Conservation (phyloP, 352 stramenopile genomes). For the Globisporangium uncinulatum region DNA sequence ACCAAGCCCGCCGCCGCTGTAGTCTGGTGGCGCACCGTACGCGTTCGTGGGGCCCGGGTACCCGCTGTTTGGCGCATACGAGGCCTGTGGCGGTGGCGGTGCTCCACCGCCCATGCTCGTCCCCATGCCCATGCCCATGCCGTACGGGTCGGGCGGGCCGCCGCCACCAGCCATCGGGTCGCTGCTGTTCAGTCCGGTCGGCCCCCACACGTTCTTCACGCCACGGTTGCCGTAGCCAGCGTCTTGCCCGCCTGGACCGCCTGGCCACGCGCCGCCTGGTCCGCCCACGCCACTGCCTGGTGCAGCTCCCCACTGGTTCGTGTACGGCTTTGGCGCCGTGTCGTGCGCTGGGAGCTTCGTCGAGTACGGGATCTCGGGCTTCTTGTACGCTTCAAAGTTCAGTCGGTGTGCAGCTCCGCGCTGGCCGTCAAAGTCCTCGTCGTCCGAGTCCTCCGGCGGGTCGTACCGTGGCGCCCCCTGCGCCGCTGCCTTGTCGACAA, state of each 20-base stretch:
- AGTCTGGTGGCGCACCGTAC: conserved; percentile 10
- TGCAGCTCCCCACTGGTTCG: conserved; percentile 60
- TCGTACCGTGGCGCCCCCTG: conserved; percentile 93
- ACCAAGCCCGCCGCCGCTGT: conserved; percentile 17
- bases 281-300: conserved; percentile 1
- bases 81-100: conserved; percentile 12
- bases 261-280: conserved; percentile 20
- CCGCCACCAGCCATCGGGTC: conserved; percentile 11
- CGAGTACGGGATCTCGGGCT: conserved; percentile 85
- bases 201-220: conserved; percentile 85
- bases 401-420: conserved; percentile 56
- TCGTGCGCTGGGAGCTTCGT: conserved; percentile 68
- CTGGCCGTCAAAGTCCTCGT: conserved; percentile 88
- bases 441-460: conserved; percentile 94
- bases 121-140: conserved; percentile 12
- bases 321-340: conserved; percentile 26
- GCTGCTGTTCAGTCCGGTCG: conserved; percentile 58
- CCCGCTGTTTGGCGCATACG: conserved; percentile 4
- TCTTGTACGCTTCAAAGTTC: conserved; percentile 89
- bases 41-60: neutral
- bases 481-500: conserved; percentile 90
- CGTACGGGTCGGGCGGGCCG: conserved; percentile 28
- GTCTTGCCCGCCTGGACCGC: conserved; percentile 21
- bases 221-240: conserved; percentile 36
- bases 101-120: conserved; percentile 1